Base-by-base conservation (phyloP, 331 rosid species). In the Malus hybrid region DNA sequence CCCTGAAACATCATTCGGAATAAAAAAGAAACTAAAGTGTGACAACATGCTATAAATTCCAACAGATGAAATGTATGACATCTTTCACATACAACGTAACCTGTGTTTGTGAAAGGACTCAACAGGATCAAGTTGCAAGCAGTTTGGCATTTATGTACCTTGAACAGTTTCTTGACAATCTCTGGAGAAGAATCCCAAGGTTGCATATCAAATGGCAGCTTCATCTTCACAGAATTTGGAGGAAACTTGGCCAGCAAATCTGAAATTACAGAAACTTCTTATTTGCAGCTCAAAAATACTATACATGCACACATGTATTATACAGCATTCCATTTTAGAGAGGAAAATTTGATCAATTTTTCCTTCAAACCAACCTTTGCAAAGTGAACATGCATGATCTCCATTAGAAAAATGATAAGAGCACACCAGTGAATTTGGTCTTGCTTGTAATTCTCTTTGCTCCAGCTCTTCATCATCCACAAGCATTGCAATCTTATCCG, bases 391-490 rank as follows among this genome's bases (percentile, higher is more conserved):
- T 74, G 90, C 90, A 69, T 83, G 85, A 75, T 78, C 75, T 73
- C 84, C 87, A 76, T 74, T 75, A 64, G 87, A 81, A 73, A 85
- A 86, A 86, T 92, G 96, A 83, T 83, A 85, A 39, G 88, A 83
- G 82, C 86, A 86, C 67, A 81, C 64, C 71, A 67, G 80, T 36
- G 70, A 75, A 83, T 83, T 50, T 55, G 82, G 74, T 79, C 88
- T 82, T 74, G 76, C 88, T 90, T 83, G 89, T 67, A 86, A 77
- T 46, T 89, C 96, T 80, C 89, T 87, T 79, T 83, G 70, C 86
- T 95, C 99, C 73, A 95, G 86, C 86, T 92, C 97, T 79, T 95
- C 98, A 55, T 95, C 99, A 71, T 95, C 99, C 54, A 89, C 78
- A 79, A 92, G 87, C 85, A 84, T 76, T 65, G 90, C 81, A 76